phyloP scores from a whole-genome alignment of 805 yeast species.

The Kodamaea laetipori region DNA sequence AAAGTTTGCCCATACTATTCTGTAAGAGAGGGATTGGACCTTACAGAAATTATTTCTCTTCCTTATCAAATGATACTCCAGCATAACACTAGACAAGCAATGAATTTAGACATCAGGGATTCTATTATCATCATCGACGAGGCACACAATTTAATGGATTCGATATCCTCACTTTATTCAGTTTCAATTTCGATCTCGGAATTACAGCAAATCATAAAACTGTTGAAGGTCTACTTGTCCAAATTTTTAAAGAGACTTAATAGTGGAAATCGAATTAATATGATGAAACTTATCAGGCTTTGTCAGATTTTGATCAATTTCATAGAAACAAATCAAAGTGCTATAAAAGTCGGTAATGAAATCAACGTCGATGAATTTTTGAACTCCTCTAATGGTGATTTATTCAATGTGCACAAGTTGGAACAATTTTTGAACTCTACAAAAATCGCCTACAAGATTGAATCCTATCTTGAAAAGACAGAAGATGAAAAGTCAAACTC shows the following conservation, averaged over 20 bases:
- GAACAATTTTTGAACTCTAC: constrained; percentile 64
- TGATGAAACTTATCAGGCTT: constrained; percentile 63
- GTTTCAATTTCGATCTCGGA: constrained; percentile 54
- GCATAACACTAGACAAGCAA: constrained; percentile 55
- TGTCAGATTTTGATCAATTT: constrained; percentile 54
- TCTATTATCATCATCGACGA: constrained; percentile 84
- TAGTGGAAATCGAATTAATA: constrained; percentile 68
- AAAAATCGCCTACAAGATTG: constrained; percentile 83
- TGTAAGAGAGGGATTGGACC: constrained; percentile 53
- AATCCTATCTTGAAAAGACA: constrained; percentile 57
- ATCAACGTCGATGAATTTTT: constrained; percentile 57
- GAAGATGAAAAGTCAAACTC: constrained; percentile 20
- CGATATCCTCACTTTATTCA: constrained; percentile 70
- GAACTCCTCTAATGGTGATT: constrained; percentile 61
- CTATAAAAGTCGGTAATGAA: constrained; percentile 53
- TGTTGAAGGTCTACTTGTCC: constrained; percentile 55
- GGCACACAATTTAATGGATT: constrained; percentile 86
- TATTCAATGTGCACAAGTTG: constrained; percentile 67
- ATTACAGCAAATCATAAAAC: constrained; percentile 44
- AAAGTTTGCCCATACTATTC: constrained; percentile 84
- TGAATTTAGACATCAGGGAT: constrained; percentile 60
- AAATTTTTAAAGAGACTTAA: constrained; percentile 68
- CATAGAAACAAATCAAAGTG: constrained; percentile 29
- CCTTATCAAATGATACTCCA: constrained; percentile 83
- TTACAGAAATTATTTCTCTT: constrained; percentile 75